Conservation (phyloP, 2,329 filamentous ascomycete species). For the Epichloe glyceriae region DNA sequence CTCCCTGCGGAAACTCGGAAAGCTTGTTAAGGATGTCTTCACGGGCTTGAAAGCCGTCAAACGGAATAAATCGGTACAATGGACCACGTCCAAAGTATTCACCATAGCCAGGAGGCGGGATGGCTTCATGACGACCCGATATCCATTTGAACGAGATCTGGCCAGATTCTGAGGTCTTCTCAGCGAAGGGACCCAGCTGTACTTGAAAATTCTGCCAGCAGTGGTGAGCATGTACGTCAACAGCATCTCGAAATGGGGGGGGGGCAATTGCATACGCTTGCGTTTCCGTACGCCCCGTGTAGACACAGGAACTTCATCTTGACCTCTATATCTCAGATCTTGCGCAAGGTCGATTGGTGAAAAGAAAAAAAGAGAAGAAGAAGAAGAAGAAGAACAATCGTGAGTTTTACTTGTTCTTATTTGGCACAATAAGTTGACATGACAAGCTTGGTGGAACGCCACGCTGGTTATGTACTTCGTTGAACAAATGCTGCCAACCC, state of each 20-base stretch:
- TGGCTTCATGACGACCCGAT: constrained; percentile 35
- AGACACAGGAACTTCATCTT: constrained; percentile 44
- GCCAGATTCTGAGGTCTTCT: constrained; percentile 8
- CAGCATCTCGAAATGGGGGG: neutral
- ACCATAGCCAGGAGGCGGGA: constrained; percentile 40
- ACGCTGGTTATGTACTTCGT: neutral
- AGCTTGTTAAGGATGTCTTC: constrained; percentile 37
- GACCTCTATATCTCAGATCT: neutral
- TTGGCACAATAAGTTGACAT: neutral
- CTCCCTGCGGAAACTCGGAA: constrained; percentile 38
- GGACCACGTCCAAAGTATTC: constrained; percentile 43
- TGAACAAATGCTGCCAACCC: neutral
- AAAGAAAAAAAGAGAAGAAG: no score
- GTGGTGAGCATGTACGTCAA: neutral
- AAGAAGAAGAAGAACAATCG: no score
- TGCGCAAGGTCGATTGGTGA: no score
- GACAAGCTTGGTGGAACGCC: neutral
- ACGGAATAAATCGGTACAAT: constrained; percentile 41
- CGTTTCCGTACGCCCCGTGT: constrained; percentile 44
- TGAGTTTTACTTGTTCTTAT: neutral
- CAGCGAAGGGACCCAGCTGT: constrained; percentile 28
- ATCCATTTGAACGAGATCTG: constrained; percentile 33
- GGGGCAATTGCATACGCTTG: constrained; percentile 28
- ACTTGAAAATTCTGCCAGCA: constrained; percentile 38
- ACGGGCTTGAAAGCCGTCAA: constrained; percentile 27